phyloP scores from a whole-genome alignment of 2,329 filamentous ascomycete species.

The Myriosclerotinia duriaeana region DNA sequence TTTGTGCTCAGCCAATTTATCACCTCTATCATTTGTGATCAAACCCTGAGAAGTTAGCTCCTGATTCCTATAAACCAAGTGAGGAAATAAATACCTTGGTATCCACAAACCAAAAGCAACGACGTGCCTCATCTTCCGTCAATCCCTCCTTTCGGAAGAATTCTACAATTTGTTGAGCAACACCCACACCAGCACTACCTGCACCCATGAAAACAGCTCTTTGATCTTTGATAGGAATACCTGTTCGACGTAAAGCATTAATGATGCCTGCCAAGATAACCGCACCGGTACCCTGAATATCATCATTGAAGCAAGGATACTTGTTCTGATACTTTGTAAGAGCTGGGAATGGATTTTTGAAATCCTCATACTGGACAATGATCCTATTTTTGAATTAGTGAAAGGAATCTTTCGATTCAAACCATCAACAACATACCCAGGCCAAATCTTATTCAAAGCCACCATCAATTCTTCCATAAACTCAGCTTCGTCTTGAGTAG shows the following conservation, averaged over 20 bases:
- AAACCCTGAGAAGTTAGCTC: slow-evolving; percentile 51
- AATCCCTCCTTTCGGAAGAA: slow-evolving; percentile 67
- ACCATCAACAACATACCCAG: slow-evolving; percentile 66
- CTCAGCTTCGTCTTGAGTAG: slow-evolving; percentile 69
- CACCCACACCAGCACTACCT: slow-evolving; percentile 79
- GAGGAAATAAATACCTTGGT: slow-evolving; percentile 43
- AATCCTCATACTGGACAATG: slow-evolving; percentile 69
- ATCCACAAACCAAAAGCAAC: slow-evolving; percentile 73
- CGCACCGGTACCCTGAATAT: slow-evolving; percentile 85
- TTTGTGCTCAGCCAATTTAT: slow-evolving; percentile 67
- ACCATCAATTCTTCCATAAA: slow-evolving; percentile 75
- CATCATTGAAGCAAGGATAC: slow-evolving; percentile 88
- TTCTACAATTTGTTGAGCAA: slow-evolving; percentile 79
- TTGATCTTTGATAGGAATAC: slow-evolving; percentile 64
- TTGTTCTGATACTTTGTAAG: slow-evolving; percentile 71
- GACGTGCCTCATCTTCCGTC: slow-evolving; percentile 67
- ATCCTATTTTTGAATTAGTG: slow-evolving; percentile 24
- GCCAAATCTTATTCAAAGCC: slow-evolving; percentile 66
- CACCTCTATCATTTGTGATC: slow-evolving; percentile 67
- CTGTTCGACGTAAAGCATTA: slow-evolving; percentile 67
- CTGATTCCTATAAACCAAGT: neutral
- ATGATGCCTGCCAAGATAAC: slow-evolving; percentile 81
- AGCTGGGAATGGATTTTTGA: slow-evolving; percentile 58
- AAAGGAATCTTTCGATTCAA: slow-evolving; percentile 57
- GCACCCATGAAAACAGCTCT: slow-evolving; percentile 76